These are phyloP conservation scores for Cyamopsis tetragonoloba DNA, from an alignment of 306 rosid genomes.

Conservation along the genomic window DNA sequence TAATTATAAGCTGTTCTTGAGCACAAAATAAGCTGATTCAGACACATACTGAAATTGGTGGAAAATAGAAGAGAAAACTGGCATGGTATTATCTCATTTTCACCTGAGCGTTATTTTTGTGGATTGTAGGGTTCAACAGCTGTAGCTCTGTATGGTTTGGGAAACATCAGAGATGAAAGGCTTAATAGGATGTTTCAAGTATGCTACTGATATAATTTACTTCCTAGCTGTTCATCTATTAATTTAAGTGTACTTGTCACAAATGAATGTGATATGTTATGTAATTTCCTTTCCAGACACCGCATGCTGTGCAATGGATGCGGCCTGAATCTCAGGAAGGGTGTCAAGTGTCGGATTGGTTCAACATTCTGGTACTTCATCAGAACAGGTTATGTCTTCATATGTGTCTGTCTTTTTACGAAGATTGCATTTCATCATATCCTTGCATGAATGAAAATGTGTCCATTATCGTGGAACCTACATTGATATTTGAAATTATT, in stretches of 20 bases:
- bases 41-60: neutral
- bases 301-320: slow-evolving; percentile 98
- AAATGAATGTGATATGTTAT: slow-evolving; percentile 9
- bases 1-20: neutral
- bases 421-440: slow-evolving; percentile 6
- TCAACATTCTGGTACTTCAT: slow-evolving; percentile 96
- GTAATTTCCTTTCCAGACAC: slow-evolving; percentile 65
- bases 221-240: slow-evolving; percentile 19
- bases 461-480: slow-evolving; percentile 12
- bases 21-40: neutral
- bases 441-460: slow-evolving; percentile 11
- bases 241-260: slow-evolving; percentile 19
- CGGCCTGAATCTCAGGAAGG: slow-evolving; percentile 94
- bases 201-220: slow-evolving; percentile 18
- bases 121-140: slow-evolving; percentile 84
- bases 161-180: slow-evolving; percentile 96
- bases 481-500: slow-evolving; percentile 14
- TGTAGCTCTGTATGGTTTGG: slow-evolving; percentile 93
- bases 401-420: neutral
- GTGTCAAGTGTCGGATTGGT: slow-evolving; percentile 86
- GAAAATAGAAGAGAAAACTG: neutral
- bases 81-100: slow-evolving; percentile 13
- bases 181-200: slow-evolving; percentile 99
- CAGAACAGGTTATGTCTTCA: slow-evolving; percentile 79
- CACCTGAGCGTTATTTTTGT: slow-evolving; percentile 13